Base-by-base conservation (phyloP, 805 yeast genomes). In the Candida vaughaniae region DNA sequence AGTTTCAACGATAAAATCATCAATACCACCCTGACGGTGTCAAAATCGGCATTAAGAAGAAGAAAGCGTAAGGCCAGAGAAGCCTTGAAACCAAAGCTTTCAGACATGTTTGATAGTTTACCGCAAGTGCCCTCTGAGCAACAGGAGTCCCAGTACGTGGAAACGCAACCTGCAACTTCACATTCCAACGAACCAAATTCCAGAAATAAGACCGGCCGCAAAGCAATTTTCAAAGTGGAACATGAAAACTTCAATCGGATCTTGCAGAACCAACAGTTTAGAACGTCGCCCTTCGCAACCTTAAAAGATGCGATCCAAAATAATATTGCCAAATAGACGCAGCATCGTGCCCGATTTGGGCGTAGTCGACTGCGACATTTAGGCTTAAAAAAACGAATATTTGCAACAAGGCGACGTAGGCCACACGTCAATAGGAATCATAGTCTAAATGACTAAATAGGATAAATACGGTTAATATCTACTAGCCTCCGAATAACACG, bases 21-120 rank as follows among this genome's bases (percentile, higher is more conserved):
- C 41, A 62, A 60, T 33, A 52, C 69, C 39, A 50, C 68, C 50
- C 51, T 67, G 12, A 75, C 76, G 16, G 69, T 85, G 29, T 80
- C 88, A 15, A 85, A 84, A 53, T 79, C 87, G 5, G 66, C 88
- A 0, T 43, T 73, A 3, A 71, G 87, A 52, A 71, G 87, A 46
- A 80, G 81, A 49, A 77, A 85, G 46, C 67, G 75, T 46, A 75
- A 71, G 48, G 66, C 70, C 33, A 75, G 73, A 48, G 84, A 82
- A 39, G 77, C 80, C 46, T 62, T 85, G 42, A 76, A 75, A 48
- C 87, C 90, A 4, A 73, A 79, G 49, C 71, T 85, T 76, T 67
- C 71, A 36, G 93, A 85, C 46, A 58, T 85, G 30, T 62, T 80
- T 37, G 64, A 65, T 19, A 77, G 75, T 12, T 63, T 85, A 35